Percentiles rank a stretch among this genome's conserved stretches.
Evolutionary conservation across 2,329 filamentous ascomycete species (phyloP).

Genomic region (Colletotrichum coccodes): DNA sequence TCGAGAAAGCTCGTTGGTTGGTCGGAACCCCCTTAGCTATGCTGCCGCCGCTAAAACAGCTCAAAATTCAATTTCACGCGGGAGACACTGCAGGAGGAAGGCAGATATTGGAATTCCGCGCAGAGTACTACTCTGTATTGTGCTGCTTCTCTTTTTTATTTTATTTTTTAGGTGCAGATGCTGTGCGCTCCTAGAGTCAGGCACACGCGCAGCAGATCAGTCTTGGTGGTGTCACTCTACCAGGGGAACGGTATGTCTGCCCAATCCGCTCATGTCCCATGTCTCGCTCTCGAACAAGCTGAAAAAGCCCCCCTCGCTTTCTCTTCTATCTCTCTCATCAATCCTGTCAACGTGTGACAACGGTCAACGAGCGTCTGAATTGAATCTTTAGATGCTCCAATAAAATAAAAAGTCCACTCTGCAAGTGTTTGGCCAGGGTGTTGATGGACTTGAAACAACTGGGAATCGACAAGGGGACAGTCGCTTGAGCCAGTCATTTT

Average conservation of each 20-base stretch:
- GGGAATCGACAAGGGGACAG: constrained; percentile 18
- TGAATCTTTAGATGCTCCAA: background rate
- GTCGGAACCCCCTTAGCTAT: constrained; percentile 16
- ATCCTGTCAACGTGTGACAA: background rate
- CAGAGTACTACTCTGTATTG: too few relatives aligned
- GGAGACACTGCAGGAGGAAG: constrained; percentile 17
- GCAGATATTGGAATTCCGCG: constrained; percentile 12
- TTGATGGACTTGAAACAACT: constrained; percentile 31
- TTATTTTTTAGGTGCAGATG: constrained; percentile 5
- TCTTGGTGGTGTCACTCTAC: constrained; percentile 6
- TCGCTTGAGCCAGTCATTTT: constrained; percentile 20
- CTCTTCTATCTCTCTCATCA: background rate
- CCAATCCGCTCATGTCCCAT: background rate
- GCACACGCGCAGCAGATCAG: constrained; percentile 11
- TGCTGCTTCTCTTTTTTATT: background rate
- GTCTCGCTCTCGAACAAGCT: background rate
- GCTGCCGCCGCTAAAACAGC: constrained; percentile 11
- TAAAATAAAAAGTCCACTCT: constrained; percentile 1
- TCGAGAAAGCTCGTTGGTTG: background rate
- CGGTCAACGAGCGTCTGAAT: background rate
- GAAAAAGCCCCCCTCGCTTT: background rate
- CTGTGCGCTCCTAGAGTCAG: constrained; percentile 16
- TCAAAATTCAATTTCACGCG: constrained; percentile 11
- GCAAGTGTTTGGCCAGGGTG: constrained; percentile 18
- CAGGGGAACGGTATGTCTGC: constrained; percentile 4